phyloP scores from a whole-genome alignment of 805 yeast species.

The Grigorovia yakushimaensis region DNA sequence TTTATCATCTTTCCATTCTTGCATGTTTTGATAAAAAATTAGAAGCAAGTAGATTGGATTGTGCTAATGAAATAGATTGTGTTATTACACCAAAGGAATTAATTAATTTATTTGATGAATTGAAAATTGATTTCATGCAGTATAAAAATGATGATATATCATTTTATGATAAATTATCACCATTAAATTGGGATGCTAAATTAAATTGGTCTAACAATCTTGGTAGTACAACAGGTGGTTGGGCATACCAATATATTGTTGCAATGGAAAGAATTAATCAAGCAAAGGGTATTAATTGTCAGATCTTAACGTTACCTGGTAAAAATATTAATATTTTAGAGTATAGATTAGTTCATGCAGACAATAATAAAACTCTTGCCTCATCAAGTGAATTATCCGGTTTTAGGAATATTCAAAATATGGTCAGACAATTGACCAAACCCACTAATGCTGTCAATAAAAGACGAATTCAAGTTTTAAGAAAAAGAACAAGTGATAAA shows the following conservation, averaged over 20 bases:
- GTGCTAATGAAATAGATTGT: conserved; percentile 72
- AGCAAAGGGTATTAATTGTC: conserved; percentile 15
- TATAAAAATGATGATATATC: conserved; percentile 3
- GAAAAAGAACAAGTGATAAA: conserved; percentile 17
- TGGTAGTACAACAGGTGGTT: conserved; percentile 89
- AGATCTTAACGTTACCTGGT: conserved; percentile 42
- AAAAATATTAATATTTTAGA: conserved; percentile 73
- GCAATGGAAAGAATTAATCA: conserved; percentile 21
- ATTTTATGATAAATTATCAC: conserved; percentile 10
- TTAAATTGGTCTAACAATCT: conserved; percentile 62
- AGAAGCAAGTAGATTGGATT: conserved; percentile 83
- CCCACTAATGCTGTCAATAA: conserved; percentile 6
- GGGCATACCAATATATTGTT: conserved; percentile 57
- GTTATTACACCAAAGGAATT: conserved; percentile 88
- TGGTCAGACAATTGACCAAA: conserved; percentile 64
- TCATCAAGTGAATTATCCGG: conserved; percentile 73
- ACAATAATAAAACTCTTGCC: conserved; percentile 33
- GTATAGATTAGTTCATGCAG: conserved; percentile 40
- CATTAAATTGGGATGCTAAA: conserved; percentile 28
- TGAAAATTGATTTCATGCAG: conserved; percentile 31
- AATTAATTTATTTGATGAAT: conserved; percentile 47
- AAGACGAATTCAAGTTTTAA: conserved; percentile 22
- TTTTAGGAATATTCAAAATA: conserved; percentile 85
- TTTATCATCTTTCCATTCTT: conserved; percentile 84
- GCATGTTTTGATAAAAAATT: conserved; percentile 96